These are phyloP conservation scores for Spirogloea muscicola DNA, from an alignment of 139 green algal species.

Conservation along the genomic window DNA sequence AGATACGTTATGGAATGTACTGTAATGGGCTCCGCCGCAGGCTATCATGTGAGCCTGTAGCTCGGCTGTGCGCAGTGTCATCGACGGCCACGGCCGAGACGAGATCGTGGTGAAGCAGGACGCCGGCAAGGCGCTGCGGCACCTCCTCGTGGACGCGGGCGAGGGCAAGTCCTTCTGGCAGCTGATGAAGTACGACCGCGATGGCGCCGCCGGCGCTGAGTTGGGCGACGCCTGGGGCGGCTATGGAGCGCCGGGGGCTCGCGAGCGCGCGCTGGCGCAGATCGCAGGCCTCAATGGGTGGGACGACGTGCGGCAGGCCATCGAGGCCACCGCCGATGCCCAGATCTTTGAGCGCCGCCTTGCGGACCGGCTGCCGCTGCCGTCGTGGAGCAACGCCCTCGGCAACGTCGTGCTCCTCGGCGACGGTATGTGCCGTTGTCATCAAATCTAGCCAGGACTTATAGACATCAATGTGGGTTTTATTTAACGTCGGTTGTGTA, in stretches of 20 bases:
- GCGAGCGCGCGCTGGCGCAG: conserved; percentile 34
- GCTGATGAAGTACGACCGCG: background rate
- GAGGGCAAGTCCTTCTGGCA: background rate
- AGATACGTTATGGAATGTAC: no score
- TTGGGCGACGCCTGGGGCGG: conserved; percentile 34
- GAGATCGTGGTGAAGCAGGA: background rate
- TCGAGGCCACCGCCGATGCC: conserved; percentile 48
- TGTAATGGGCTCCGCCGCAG: no score
- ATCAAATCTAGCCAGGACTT: no score
- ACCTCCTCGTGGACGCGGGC: background rate
- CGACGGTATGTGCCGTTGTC: conserved; percentile 37
- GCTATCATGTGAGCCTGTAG: no score
- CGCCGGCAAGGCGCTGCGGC: background rate
- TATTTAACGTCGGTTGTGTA: no score
- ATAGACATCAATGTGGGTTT: no score
- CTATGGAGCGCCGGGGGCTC: conserved; percentile 49
- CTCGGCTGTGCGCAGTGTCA: no score
- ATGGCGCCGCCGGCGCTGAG: conserved; percentile 7
- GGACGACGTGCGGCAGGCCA: conserved; percentile 10
- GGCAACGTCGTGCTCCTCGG: conserved; percentile 51
- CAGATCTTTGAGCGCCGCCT: conserved; percentile 56
- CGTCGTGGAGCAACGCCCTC: conserved; percentile 24
- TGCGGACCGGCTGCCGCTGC: conserved; percentile 47
- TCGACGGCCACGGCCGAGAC: background rate
- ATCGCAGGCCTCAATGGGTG: conserved; percentile 31